Evolutionary conservation across 2,329 filamentous ascomycete genomes (phyloP), one percentile per base, ranked within the genome.

Genomic region (Albifimbria verrucaria): DNA sequence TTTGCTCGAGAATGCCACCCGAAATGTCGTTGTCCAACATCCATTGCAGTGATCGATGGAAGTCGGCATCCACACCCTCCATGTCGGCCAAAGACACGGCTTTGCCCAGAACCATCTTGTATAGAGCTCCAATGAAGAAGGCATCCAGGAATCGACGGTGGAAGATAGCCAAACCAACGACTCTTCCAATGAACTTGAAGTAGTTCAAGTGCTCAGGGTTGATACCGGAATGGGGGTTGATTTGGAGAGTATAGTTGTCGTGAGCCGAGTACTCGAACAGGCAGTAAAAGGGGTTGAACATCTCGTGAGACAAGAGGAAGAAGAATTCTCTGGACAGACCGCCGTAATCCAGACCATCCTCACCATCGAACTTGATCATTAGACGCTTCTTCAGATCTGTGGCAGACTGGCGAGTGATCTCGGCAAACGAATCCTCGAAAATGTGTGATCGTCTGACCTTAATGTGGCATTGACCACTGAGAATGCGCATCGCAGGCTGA

Each of bases 271-370:
- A 99, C 76, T 99, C 94, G 78, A 99, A 99, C 51, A 99, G 81
- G 71, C 94, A 99, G 78, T 99, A 99, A 77, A 99, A 99, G 26
- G 94, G 94, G 72, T 99, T 99, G 78, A 99, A 99, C 94, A 99
- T 99, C 78, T 99, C 94, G 75, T 99, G 94, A 17, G 93, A 97
- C 52, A 99, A 84, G 41, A 99, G 79, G 85, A 99, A 99, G 81
- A 99, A 99, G 79, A 99, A 99, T 74, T 99, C 94, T 82, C 92
- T 83, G 32, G 94, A 99, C 52, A 99, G 82, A 80, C 94, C 94
- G 71, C 94, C 94, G 67, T 99, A 99, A 74, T 99, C 94, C 56
- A 99, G 77, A 74, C 94, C 94, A 65, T 99, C 94, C 76, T 99
- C 94, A 48, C 94, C 94, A 62, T 99, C 94, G 63, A 99, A 99